phyloP scores from a whole-genome alignment of 306 rosid genomes.

The Canavalia gladiata region DNA sequence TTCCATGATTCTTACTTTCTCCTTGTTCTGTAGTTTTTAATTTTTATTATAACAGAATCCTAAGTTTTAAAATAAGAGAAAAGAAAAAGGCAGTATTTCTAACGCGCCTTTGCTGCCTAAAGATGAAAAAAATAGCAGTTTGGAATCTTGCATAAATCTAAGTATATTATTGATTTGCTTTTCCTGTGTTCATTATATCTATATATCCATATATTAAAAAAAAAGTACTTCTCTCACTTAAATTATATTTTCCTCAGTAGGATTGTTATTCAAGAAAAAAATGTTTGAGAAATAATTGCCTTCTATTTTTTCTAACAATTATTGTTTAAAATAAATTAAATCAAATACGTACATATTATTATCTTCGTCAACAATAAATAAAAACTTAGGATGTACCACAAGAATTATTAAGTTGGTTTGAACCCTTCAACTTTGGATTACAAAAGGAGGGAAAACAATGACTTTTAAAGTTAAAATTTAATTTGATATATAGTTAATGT shows the following conservation, averaged over 20 bases:
- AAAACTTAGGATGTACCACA: neutral
- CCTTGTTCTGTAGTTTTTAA: neutral
- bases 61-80: constrained; percentile 44
- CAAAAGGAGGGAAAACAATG: neutral
- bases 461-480: neutral
- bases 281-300: neutral
- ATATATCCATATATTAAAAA: neutral
- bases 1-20: constrained; percentile 43
- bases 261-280: neutral
- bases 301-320: neutral
- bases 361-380: neutral
- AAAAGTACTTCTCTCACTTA: neutral
- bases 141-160: constrained; percentile 12
- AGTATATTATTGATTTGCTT: constrained; percentile 2
- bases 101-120: constrained; percentile 43
- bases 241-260: neutral
- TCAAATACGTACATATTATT: neutral
- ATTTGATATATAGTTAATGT: neutral
- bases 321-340: neutral
- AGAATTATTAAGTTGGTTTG: neutral
- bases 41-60: constrained; percentile 53
- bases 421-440: neutral
- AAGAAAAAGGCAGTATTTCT: constrained; percentile 38
- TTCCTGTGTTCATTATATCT: neutral
- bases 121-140: constrained; percentile 13